Base-by-base conservation (phyloP, 345 rosid species). In the Eucalyptus curtisii region DNA sequence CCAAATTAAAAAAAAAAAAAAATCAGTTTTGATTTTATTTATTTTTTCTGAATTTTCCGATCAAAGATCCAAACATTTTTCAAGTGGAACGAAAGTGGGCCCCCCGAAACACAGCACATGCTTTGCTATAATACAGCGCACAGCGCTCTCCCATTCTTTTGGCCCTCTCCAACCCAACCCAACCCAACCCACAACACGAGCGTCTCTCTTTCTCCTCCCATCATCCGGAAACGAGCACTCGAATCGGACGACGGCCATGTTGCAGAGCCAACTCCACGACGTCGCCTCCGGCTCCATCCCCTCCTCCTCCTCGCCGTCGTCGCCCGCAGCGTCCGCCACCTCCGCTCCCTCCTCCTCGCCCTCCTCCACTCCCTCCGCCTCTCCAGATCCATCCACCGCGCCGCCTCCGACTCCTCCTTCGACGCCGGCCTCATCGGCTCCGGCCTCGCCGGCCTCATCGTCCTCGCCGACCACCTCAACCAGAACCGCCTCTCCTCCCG, bases 221-320 rank as follows among this genome's bases (percentile, higher is more conserved):
- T 48, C 42, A 49, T 88, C 50, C 71, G 24, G 9, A n/a, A 49
- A 50, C 53, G 59, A 20, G 59, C 24, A 2, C 22, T n/a, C 33
- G 53, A 52, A 31, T 19, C 57, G 68, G 25, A 48, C 40, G 53
- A 49, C 33, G 7, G 80, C 80, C 13, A 71, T 25, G 89, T 88
- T 96, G 64, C 96, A 95, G 88, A 91, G 93, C 91, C 96, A 95
- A 89, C 94, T 96, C 15, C 91, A 90, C 93, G 98, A 96, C 92
- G 93, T 96, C 81, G 93, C 97, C n/a, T 94, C 97, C 52, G 99
- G 95, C 88, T 97, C 99, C 30, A 93, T 96, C 88, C 98, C 22
- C 93, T 95, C 2, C 90, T 96, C 42, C 89, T 97, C 15, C 44
- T 95, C 25, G 95, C 97, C 76, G 88, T 94, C 91, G 61, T 96